A percentile compares a stretch with the other conserved stretches of the same genome.
Conservation (phyloP, 2,329 filamentous ascomycete species). For the Exophiala sideris region DNA sequence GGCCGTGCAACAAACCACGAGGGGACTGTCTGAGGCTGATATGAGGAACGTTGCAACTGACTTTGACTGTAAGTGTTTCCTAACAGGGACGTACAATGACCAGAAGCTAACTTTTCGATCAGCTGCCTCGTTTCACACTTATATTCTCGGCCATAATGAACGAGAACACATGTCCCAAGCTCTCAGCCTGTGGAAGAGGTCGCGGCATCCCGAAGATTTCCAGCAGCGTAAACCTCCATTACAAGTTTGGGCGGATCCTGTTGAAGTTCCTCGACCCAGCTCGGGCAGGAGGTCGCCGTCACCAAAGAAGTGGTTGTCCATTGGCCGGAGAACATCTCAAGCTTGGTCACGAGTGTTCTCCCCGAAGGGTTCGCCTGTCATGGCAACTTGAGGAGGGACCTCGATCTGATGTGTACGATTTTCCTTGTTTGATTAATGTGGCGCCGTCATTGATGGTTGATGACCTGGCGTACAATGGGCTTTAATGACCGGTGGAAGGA, state of each 20-base stretch:
- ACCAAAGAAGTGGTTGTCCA: neutral
- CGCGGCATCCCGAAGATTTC: too few relatives aligned
- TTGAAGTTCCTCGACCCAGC: neutral
- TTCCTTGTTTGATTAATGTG: too few relatives aligned
- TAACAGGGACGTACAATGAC: neutral
- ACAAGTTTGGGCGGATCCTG: neutral
- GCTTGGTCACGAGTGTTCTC: neutral
- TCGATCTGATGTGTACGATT: too few relatives aligned
- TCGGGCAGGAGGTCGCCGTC: neutral
- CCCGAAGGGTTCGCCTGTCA: neutral
- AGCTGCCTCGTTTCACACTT: neutral
- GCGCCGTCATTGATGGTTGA: too few relatives aligned
- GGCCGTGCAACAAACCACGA: slow-evolving; percentile 56
- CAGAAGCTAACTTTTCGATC: neutral
- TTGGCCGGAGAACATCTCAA: neutral
- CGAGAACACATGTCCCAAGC: neutral
- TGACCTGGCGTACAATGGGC: too few relatives aligned
- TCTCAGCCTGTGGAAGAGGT: neutral
- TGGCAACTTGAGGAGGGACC: too few relatives aligned
- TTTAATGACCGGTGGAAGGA: too few relatives aligned
- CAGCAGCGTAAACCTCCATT: neutral
- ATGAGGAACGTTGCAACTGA: slow-evolving; percentile 3
- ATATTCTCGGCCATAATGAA: neutral
- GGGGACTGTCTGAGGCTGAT: slow-evolving; percentile 30
- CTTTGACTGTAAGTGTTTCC: slow-evolving; percentile 6